A percentile compares a stretch with the other conserved stretches of the same genome.
These are phyloP conservation scores for Medicago lupulina DNA, from an alignment of 306 rosid species.

Conservation along the genomic window DNA sequence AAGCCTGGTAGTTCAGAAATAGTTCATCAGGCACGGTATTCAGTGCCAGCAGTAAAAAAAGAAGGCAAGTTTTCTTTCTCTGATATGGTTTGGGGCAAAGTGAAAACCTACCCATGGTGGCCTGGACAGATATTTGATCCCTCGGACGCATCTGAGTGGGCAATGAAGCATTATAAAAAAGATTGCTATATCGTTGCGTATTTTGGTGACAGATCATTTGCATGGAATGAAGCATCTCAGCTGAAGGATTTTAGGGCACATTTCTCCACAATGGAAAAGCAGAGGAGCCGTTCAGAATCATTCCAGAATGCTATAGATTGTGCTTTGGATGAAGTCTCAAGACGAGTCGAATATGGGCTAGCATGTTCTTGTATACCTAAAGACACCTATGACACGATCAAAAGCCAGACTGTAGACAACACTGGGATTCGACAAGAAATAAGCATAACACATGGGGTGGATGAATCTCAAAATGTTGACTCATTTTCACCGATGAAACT, in stretches of 20 bases:
- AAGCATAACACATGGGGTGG: slow-evolving; percentile 55
- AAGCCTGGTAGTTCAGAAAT: slow-evolving; percentile 46
- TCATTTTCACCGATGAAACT: slow-evolving; percentile 68
- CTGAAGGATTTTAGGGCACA: slow-evolving; percentile 73
- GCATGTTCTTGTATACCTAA: slow-evolving; percentile 79
- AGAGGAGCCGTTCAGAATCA: slow-evolving; percentile 75
- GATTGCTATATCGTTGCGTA: slow-evolving; percentile 88
- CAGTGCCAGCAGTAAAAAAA: slow-evolving; percentile 58
- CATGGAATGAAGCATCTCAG: slow-evolving; percentile 91
- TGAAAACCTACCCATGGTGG: slow-evolving; percentile 99
- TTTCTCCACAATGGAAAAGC: slow-evolving; percentile 70
- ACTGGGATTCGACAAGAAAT: slow-evolving; percentile 73
- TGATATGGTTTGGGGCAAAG: slow-evolving; percentile 97
- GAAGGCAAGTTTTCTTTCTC: slow-evolving; percentile 63
- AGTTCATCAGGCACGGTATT: slow-evolving; percentile 54
- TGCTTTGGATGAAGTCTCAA: slow-evolving; percentile 85
- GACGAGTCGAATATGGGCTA: slow-evolving; percentile 78
- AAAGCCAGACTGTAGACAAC: slow-evolving; percentile 74
- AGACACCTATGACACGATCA: slow-evolving; percentile 58
- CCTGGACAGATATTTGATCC: slow-evolving; percentile 97
- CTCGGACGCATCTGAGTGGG: slow-evolving; percentile 81
- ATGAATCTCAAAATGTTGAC: slow-evolving; percentile 60
- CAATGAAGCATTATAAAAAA: slow-evolving; percentile 81
- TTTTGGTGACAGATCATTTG: slow-evolving; percentile 96
- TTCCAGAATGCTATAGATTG: slow-evolving; percentile 81